phyloP scores from a whole-genome alignment of 75 land plant genomes.

The Selaginella tamariscina region DNA sequence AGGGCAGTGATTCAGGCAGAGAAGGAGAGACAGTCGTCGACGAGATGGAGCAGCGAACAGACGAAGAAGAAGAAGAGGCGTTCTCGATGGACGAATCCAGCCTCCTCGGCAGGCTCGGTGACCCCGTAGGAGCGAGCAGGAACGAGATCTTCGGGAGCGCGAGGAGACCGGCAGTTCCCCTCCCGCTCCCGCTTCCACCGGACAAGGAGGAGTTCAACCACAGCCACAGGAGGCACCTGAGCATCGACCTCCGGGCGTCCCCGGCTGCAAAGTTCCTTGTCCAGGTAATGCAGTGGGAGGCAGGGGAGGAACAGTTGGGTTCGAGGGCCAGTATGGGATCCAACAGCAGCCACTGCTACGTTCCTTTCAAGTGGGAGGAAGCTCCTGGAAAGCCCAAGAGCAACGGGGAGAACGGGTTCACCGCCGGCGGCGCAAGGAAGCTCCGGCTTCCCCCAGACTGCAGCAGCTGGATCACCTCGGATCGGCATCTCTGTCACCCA shows the following conservation, averaged over 20 bases:
- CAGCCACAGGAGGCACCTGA: background rate
- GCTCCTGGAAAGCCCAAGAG: constrained; percentile 15
- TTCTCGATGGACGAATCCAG: background rate
- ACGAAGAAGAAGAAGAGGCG: background rate
- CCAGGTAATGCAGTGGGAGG: constrained; percentile 22
- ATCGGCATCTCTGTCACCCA: background rate
- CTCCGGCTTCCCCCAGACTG: background rate
- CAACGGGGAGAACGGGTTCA: background rate
- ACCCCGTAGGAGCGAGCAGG: background rate
- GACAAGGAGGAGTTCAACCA: background rate
- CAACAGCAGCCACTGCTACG: constrained; percentile 8
- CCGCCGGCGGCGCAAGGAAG: background rate
- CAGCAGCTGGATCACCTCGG: background rate
- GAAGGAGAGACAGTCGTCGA: background rate
- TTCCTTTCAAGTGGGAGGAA: constrained; percentile 22
- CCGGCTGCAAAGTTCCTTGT: constrained; percentile 14
- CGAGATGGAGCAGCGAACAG: background rate
- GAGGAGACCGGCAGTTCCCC: background rate
- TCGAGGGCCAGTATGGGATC: background rate
- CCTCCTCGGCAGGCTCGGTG: background rate
- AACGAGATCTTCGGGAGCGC: background rate
- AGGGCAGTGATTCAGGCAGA: background rate
- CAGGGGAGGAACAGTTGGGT: background rate
- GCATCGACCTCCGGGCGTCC: constrained; percentile 15
- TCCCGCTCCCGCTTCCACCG: background rate